Conservation (phyloP, 768 basidiomycete species). For the Lyophyllum atratum region DNA sequence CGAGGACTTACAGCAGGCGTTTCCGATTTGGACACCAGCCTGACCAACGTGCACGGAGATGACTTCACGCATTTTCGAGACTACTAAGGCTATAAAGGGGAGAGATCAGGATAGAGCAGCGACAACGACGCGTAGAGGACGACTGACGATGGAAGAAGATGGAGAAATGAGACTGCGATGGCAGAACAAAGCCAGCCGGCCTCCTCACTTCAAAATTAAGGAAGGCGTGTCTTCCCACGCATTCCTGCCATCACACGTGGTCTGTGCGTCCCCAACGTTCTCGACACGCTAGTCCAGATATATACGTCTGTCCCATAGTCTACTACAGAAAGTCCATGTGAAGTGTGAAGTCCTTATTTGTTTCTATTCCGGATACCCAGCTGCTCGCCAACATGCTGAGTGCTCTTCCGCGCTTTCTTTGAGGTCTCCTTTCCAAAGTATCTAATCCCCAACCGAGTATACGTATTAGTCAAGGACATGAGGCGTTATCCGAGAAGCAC, state of each 20-base stretch:
- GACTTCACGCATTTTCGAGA: constrained; percentile 79
- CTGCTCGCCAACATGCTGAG: constrained; percentile 13
- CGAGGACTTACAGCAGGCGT: constrained; percentile 85
- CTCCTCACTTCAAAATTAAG: constrained; percentile 47
- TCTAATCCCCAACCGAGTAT: constrained; percentile 31
- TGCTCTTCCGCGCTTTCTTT: constrained; percentile 32
- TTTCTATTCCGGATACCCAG: constrained; percentile 29
- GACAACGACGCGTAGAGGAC: constrained; percentile 23
- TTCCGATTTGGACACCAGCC: constrained; percentile 93
- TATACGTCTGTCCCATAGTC: background rate
- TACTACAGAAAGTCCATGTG: background rate
- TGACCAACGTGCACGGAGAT: constrained; percentile 97
- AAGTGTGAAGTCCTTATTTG: constrained; percentile 19
- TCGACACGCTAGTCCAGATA: background rate
- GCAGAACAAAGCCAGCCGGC: constrained; percentile 44
- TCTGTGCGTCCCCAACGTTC: constrained; percentile 38
- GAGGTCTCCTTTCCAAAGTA: constrained; percentile 50
- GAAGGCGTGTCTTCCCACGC: constrained; percentile 42
- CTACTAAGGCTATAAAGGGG: constrained; percentile 20
- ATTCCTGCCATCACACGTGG: constrained; percentile 39
- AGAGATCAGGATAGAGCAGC: constrained; percentile 20
- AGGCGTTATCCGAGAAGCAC: constrained; percentile 15
- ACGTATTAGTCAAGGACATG: constrained; percentile 1
- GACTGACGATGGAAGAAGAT: constrained; percentile 28
- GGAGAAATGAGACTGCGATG: constrained; percentile 36